Conservation (phyloP, 352 stramenopile genomes). For the Pythium rhizo-oryzae region DNA sequence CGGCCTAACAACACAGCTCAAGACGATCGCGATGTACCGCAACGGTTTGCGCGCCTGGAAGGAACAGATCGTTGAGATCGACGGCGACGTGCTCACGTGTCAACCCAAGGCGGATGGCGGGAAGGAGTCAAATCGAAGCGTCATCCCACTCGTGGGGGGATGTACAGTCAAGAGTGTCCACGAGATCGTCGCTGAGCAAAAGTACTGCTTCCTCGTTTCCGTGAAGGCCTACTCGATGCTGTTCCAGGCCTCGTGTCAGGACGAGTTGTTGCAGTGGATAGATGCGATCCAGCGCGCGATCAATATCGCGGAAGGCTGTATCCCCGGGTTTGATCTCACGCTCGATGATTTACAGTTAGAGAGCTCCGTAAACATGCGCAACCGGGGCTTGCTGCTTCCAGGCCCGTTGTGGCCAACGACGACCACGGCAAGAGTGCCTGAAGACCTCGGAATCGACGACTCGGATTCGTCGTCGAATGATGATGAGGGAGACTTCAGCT, state of each 20-base stretch:
- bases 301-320: conserved; percentile 60
- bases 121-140: conserved; percentile 26
- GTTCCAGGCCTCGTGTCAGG: conserved; percentile 57
- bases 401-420: conserved; percentile 15
- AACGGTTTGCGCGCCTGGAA: conserved; percentile 49
- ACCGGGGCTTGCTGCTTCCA: conserved; percentile 31
- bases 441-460: conserved; percentile 14
- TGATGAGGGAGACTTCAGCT: neutral
- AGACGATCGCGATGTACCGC: conserved; percentile 55
- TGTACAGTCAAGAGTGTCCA: conserved; percentile 69
- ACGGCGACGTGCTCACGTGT: conserved; percentile 63
- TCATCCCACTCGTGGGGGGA: conserved; percentile 46
- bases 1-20: conserved; percentile 59
- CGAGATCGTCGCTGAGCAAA: conserved; percentile 59
- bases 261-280: conserved; percentile 57
- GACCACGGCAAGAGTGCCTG: neutral
- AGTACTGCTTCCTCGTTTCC: conserved; percentile 70
- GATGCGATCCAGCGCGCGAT: conserved; percentile 72
- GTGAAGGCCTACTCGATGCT: conserved; percentile 64
- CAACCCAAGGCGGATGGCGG: conserved; percentile 28
- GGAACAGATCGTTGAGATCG: conserved; percentile 67
- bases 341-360: conserved; percentile 55
- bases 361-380: conserved; percentile 58
- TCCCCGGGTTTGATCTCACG: conserved; percentile 48
- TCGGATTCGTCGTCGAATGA: conserved; percentile 25